Base-by-base conservation (phyloP, 441 rosid species). In the Arabidopsis lyrata region DNA sequence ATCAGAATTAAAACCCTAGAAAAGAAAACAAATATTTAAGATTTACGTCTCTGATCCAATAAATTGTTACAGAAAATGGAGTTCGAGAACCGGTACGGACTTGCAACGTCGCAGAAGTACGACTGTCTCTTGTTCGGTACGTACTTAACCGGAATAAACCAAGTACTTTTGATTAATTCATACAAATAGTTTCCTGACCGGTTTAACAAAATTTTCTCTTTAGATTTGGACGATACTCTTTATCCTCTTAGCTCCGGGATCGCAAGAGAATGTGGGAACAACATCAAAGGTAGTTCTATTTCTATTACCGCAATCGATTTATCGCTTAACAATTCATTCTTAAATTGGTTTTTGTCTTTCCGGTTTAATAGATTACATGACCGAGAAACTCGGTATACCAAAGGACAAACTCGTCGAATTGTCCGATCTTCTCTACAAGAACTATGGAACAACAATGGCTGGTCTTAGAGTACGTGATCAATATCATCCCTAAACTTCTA, bases 401-500 rank as follows among this genome's bases (percentile, higher is more conserved):
- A 77, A 78, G 58, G 83, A 79, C 76, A 81, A 81, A 67, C 80
- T 93, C 66, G 73, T 77, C 27, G 97, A 87, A 22, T 68, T 91
- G 84, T 88, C 96, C 60, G 77, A 86, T 59, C 72, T 83, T 20
- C 80, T 88, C 54, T 95, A 93, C 85, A 91, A 83, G 83, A 85
- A 91, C 66, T 93, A 93, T 77, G 99, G 98, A 64, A 95, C 98
- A 70, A 93, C 98, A 71, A 90, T 93, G 97, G 97, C 98, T 74
- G 99, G 99, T 74, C 97, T 95, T 66, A 85, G 91, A 83, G 98
- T 95, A 93, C 67, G 82, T 16, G 50, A 69, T 70, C 62, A 12
- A 57, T 2, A 75, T 3, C 47, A 57, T 38, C 39, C 12, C 2
- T 45, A 27, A 3, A 0, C 31, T 15, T 68, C 42, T 2, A 18